These are phyloP conservation scores for Austropuccinia psidii DNA, from an alignment of 1,284 basidiomycete genomes.

Conservation along the genomic window DNA sequence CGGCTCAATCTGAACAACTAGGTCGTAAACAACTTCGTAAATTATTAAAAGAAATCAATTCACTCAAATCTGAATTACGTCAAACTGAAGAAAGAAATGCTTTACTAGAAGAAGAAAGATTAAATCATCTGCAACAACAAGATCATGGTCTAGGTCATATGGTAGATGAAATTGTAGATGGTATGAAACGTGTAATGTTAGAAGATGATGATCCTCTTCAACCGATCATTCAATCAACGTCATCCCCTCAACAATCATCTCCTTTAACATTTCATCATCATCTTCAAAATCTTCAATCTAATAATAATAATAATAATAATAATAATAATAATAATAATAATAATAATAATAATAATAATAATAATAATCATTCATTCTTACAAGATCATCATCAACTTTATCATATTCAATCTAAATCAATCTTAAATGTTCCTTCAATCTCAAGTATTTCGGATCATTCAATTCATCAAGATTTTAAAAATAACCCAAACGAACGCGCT, in stretches of 20 bases:
- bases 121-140: neutral
- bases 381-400: too few relatives aligned
- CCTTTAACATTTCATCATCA: neutral
- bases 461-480: neutral
- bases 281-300: too few relatives aligned
- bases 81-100: constrained; percentile 57
- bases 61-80: constrained; percentile 64
- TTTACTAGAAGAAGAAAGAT: constrained; percentile 60
- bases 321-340: too few relatives aligned
- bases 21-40: constrained; percentile 62
- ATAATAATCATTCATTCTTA: too few relatives aligned
- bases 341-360: too few relatives aligned
- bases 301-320: too few relatives aligned
- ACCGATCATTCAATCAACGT: neutral
- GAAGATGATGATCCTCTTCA: neutral
- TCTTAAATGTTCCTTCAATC: neutral
- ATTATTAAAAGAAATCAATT: constrained; percentile 66
- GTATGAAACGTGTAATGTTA: constrained; percentile 14
- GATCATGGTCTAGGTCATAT: constrained; percentile 12
- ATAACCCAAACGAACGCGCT: constrained; percentile 50
- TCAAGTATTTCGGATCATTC: neutral
- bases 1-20: constrained; percentile 58
- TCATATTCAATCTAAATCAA: too few relatives aligned
- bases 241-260: constrained; percentile 44
- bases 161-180: constrained; percentile 20